These are phyloP conservation scores for Xerocomellus intermedius DNA, from an alignment of 768 basidiomycete species.

Conservation along the genomic window DNA sequence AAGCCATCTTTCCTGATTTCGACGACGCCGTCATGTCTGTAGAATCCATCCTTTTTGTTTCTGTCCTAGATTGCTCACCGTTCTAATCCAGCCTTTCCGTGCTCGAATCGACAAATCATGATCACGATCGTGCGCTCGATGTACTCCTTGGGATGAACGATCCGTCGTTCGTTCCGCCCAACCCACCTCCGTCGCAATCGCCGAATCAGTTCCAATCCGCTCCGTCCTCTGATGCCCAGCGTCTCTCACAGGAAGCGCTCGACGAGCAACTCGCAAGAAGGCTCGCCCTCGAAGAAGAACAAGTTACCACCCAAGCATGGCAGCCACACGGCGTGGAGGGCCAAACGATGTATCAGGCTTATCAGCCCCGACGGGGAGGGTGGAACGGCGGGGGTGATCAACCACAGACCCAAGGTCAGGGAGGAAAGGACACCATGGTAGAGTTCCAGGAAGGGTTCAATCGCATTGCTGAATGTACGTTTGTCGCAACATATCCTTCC, in stretches of 20 bases:
- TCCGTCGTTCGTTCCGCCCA: constrained; percentile 59
- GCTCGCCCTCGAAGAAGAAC: constrained; percentile 61
- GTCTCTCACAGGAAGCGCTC: constrained; percentile 57
- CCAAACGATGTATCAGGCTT: constrained; percentile 20
- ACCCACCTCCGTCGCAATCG: neutral
- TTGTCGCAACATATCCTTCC: neutral
- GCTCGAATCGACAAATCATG: constrained; percentile 65
- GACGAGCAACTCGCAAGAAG: constrained; percentile 80
- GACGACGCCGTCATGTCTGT: constrained; percentile 69
- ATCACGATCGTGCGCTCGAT: constrained; percentile 77
- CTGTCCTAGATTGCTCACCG: neutral
- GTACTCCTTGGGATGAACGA: constrained; percentile 82
- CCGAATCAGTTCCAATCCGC: neutral
- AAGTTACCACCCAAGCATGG: constrained; percentile 26
- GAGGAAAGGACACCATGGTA: constrained; percentile 50
- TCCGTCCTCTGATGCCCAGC: constrained; percentile 28
- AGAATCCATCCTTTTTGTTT: neutral
- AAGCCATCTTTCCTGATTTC: constrained; percentile 78
- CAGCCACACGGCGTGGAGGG: constrained; percentile 9
- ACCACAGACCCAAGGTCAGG: constrained; percentile 15
- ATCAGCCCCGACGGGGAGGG: constrained; percentile 23
- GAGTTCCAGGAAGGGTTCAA: constrained; percentile 75
- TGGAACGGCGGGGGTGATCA: constrained; percentile 2
- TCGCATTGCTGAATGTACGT: constrained; percentile 77
- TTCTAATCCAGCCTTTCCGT: constrained; percentile 55